These are phyloP conservation scores for Neoboletus brunneissimus DNA, from an alignment of 768 basidiomycete species.

Conservation along the genomic window DNA sequence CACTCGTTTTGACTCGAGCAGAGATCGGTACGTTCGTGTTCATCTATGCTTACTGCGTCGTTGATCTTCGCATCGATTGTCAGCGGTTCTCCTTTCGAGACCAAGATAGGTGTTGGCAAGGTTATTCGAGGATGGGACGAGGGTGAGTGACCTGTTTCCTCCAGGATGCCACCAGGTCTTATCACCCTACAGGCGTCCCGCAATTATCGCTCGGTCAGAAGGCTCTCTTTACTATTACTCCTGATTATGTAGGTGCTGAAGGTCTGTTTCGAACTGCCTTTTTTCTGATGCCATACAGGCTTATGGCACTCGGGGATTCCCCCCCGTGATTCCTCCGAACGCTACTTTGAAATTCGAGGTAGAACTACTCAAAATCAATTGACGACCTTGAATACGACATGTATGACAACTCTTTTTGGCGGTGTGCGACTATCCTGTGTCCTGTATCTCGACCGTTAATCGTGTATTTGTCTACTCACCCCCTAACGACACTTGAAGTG, in stretches of 20 bases:
- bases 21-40: slow-evolving; percentile 54
- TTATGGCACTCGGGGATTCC: slow-evolving; percentile 73
- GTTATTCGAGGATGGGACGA: slow-evolving; percentile 93
- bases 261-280: background rate
- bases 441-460: slow-evolving; percentile 23
- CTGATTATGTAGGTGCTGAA: slow-evolving; percentile 68
- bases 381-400: slow-evolving; percentile 20
- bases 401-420: slow-evolving; percentile 18
- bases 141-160: slow-evolving; percentile 43
- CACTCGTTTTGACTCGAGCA: slow-evolving; percentile 69
- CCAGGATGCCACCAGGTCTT: background rate
- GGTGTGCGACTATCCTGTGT: slow-evolving; percentile 24
- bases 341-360: slow-evolving; percentile 78
- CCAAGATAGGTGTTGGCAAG: slow-evolving; percentile 72
- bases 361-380: slow-evolving; percentile 72
- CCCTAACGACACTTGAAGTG: background rate
- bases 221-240: slow-evolving; percentile 58
- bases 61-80: slow-evolving; percentile 8
- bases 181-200: slow-evolving; percentile 54
- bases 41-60: background rate
- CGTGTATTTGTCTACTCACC: slow-evolving; percentile 15
- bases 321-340: slow-evolving; percentile 76
- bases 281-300: slow-evolving; percentile 41
- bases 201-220: slow-evolving; percentile 76
- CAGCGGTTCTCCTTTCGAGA: slow-evolving; percentile 61